Evolutionary conservation across 2,329 filamentous ascomycete species (phyloP), one percentile per base, ranked within the genome.

Genomic region (Colletotrichum lindemuthianum): DNA sequence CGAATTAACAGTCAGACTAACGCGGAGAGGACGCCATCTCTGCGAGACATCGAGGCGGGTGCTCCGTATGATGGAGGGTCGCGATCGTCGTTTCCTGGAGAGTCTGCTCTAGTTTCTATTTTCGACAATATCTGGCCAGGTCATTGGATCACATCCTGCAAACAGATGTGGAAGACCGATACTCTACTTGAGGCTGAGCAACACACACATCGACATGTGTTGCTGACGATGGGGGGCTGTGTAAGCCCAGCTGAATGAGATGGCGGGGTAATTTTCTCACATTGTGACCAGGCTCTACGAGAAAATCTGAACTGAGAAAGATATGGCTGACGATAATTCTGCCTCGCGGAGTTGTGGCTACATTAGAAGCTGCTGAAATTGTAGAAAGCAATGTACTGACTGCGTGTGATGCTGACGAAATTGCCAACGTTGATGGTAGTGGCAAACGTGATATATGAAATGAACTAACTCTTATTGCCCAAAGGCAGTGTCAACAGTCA

Each of bases 11-110:
- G 24, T 56, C 45, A 54, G 36, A 51, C 56, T 9, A 11, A 5
- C 12, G 16, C 12, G 15, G 4, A 12, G 24, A 13, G 53, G 15
- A 43, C 8, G 41, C 11, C 11, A 12, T n/a, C 39, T 32, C 32
- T 5, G 12, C 56, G 61, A 56, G 51, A 61, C 57, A 53, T 39
- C 2, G n/a, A 52, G 16, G 8, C 4, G 45, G 45, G 16, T 47
- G n/a, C 2, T 10, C 8, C 11, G 8, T 6, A n/a, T 34, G 10
- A 16, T 41, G 57, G 32, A 36, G 61, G 51, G 33, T 37, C 47
- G 32, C 32, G 8, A 8, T 24, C 12, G 3, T 8, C 13, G 15
- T 11, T 16, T 16, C 6, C 43, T 34, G 44, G 44, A n/a, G 13
- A 55, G 7, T 61, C 36, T 24, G 51, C 6, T 24, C 4, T 16